phyloP scores from a whole-genome alignment of 495 filamentous ascomycete genomes.

The Corynascus novoguineensis region DNA sequence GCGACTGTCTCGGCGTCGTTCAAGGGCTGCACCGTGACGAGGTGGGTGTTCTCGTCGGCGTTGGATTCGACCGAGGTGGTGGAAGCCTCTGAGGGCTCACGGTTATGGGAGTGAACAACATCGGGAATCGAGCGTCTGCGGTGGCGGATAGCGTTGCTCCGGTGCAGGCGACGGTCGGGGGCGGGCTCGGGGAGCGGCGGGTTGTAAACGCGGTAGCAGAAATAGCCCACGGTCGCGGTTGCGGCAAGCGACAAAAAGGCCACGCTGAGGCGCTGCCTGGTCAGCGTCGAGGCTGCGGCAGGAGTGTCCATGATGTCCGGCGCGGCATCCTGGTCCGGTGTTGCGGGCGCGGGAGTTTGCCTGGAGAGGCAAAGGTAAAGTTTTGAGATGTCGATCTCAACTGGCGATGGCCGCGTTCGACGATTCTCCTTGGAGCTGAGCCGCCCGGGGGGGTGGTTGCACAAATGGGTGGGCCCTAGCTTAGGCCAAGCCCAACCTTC shows the following conservation, averaged over 20 bases:
- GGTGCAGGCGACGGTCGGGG: slow-evolving; percentile 39
- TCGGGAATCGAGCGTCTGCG: slow-evolving; percentile 33
- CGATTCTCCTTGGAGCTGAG: too few relatives aligned
- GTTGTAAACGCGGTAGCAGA: slow-evolving; percentile 34
- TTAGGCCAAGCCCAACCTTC: too few relatives aligned
- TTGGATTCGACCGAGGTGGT: slow-evolving; percentile 41
- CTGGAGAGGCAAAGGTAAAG: not conserved
- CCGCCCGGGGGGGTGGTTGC: too few relatives aligned
- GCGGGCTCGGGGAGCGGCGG: slow-evolving; percentile 21
- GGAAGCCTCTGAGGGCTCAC: slow-evolving; percentile 24
- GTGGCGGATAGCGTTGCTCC: slow-evolving; percentile 56
- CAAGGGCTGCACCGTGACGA: slow-evolving; percentile 31
- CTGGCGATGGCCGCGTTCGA: too few relatives aligned
- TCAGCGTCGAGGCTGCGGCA: slow-evolving; percentile 39
- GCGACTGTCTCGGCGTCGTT: slow-evolving; percentile 52
- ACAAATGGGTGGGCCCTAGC: too few relatives aligned
- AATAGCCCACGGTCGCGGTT: slow-evolving; percentile 35
- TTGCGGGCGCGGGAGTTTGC: not conserved
- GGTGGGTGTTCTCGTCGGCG: slow-evolving; percentile 41
- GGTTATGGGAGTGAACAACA: slow-evolving; percentile 9
- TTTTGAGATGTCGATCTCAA: not conserved
- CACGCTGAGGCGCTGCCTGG: slow-evolving; percentile 37
- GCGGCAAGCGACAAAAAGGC: slow-evolving; percentile 34
- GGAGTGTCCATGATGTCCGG: slow-evolving; percentile 31
- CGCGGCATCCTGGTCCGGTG: slow-evolving; percentile 19